Evolutionary conservation across 2,329 filamentous ascomycete genomes (phyloP).

Genomic region (Teratosphaeriaceae sp.): DNA sequence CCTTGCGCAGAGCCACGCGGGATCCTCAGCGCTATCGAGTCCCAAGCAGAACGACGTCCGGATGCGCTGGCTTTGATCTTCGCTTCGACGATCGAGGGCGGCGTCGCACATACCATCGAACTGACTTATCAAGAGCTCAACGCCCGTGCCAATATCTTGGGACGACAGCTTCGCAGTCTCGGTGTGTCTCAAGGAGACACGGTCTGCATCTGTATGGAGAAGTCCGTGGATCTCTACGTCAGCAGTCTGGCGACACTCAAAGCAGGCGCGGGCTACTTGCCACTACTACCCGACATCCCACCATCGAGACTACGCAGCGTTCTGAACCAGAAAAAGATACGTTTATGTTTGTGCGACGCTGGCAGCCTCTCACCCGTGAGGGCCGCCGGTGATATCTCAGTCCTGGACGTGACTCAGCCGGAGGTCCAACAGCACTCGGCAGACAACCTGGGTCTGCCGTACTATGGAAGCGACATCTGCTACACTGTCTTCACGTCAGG

Average conservation of each 20-base stretch:
- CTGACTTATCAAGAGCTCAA: constrained; percentile 64
- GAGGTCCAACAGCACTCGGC: constrained; percentile 27
- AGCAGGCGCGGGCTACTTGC: constrained; percentile 71
- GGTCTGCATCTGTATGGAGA: constrained; percentile 71
- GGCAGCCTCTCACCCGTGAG: constrained; percentile 11
- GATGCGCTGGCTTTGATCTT: constrained; percentile 59
- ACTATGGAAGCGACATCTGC: constrained; percentile 46
- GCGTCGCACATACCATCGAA: constrained; percentile 30
- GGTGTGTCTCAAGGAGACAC: constrained; percentile 49
- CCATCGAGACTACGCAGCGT: constrained; percentile 54
- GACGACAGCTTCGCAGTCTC: constrained; percentile 45
- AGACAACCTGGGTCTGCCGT: constrained; percentile 32
- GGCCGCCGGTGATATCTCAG: constrained; percentile 5
- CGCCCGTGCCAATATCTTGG: constrained; percentile 56
- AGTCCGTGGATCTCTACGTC: constrained; percentile 65
- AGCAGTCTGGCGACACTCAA: constrained; percentile 70
- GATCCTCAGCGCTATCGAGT: constrained; percentile 47
- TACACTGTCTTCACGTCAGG: constrained; percentile 82
- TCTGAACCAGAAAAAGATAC: constrained; percentile 52
- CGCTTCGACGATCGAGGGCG: constrained; percentile 41
- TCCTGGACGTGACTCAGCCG: constrained; percentile 26
- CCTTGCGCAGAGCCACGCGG: constrained; percentile 20
- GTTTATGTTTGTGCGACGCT: constrained; percentile 38
- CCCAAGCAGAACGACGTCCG: constrained; percentile 43
- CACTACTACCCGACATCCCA: constrained; percentile 67